A percentile compares a stretch with the other conserved stretches of the same genome.
phyloP scores from a whole-genome alignment of 2,329 filamentous ascomycete genomes.

The Aspergillus versicolor region DNA sequence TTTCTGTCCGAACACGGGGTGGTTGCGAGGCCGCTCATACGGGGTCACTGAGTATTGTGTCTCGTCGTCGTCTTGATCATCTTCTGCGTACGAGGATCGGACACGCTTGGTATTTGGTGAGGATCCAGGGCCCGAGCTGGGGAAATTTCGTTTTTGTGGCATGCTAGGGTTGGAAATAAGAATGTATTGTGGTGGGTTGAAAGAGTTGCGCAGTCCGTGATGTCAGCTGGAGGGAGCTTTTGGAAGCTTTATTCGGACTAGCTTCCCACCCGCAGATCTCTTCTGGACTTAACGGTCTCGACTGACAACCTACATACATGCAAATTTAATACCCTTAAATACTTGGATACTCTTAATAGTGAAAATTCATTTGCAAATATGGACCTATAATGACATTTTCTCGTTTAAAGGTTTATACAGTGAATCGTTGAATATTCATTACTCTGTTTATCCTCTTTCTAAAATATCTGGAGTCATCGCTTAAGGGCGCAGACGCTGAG shows the following conservation, averaged over 20 bases:
- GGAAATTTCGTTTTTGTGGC: constrained; percentile 35
- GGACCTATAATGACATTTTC: background rate
- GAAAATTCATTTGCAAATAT: background rate
- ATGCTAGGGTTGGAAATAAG: constrained; percentile 18
- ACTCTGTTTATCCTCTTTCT: constrained; percentile 8
- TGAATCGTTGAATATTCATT: constrained; percentile 18
- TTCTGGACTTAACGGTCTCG: background rate
- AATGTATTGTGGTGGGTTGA: background rate
- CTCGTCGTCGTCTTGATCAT: constrained; percentile 27
- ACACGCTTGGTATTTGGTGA: constrained; percentile 30
- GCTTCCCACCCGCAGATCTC: background rate
- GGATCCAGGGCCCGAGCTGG: constrained; percentile 15
- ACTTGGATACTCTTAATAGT: no score
- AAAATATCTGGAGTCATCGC: background rate
- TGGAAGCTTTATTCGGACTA: background rate
- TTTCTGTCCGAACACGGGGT: constrained; percentile 69
- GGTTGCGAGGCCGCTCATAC: constrained; percentile 47
- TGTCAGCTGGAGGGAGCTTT: background rate
- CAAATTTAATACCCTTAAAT: no score
- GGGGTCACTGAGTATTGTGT: constrained; percentile 14
- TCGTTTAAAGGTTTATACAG: background rate
- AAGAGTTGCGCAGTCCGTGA: background rate
- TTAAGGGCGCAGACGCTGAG: constrained; percentile 52
- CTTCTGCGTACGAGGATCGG: constrained; percentile 30
- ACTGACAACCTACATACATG: background rate